Conservation (phyloP, 2,329 filamentous ascomycete genomes). For the Alternaria solani region DNA sequence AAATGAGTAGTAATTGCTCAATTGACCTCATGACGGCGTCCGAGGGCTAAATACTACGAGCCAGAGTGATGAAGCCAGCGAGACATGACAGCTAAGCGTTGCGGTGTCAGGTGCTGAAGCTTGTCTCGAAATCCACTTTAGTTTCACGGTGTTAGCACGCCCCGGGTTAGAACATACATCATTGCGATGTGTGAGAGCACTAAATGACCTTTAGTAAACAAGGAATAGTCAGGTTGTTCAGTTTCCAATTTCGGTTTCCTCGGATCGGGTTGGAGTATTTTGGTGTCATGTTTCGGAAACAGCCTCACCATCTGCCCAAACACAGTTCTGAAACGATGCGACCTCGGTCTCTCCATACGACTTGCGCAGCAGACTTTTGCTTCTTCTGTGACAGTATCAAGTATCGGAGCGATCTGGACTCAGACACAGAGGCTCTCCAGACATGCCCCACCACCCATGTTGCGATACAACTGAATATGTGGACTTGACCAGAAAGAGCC, state of each 20-base stretch:
- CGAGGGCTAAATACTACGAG: constrained; percentile 5
- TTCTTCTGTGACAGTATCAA: not conserved
- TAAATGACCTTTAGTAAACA: constrained; percentile 16
- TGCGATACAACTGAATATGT: not conserved
- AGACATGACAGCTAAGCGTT: constrained; percentile 21
- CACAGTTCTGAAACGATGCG: constrained; percentile 37
- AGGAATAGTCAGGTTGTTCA: constrained; percentile 23
- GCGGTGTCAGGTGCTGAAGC: constrained; percentile 25
- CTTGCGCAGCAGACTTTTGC: constrained; percentile 1
- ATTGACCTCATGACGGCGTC: constrained; percentile 4
- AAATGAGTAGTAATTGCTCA: constrained; percentile 12
- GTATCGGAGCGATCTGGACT: not conserved
- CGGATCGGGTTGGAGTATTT: constrained; percentile 8
- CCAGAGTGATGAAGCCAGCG: not conserved
- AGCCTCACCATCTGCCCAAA: constrained; percentile 37
- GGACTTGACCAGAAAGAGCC: not conserved
- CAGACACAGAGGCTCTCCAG: not conserved
- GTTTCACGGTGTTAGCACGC: constrained; percentile 34
- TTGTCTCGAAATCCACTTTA: constrained; percentile 30
- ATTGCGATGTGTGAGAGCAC: constrained; percentile 4
- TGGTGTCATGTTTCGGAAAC: constrained; percentile 30
- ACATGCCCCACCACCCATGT: not conserved
- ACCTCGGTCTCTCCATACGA: constrained; percentile 9
- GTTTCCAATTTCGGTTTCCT: constrained; percentile 19
- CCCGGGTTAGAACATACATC: constrained; percentile 1